Evolutionary conservation across 106 monocot species (phyloP).

Genomic region (Dioscorea alata): DNA sequence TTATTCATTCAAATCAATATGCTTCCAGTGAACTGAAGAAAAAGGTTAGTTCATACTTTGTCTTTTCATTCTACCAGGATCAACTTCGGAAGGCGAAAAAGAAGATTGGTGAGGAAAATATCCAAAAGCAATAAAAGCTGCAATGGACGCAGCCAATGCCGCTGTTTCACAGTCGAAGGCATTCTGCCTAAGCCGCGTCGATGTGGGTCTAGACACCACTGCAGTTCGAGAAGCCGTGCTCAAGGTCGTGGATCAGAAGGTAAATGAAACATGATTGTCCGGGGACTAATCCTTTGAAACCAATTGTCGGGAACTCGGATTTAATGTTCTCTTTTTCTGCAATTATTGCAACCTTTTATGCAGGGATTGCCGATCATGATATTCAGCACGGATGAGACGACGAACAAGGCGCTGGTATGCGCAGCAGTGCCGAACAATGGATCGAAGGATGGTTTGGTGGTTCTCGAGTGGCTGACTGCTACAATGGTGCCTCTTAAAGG

Average conservation of each 20-base stretch:
- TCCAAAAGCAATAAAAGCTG: conserved; percentile 65
- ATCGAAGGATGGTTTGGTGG: conserved; percentile 33
- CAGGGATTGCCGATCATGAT: conserved; percentile 79
- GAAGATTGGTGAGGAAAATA: conserved; percentile 69
- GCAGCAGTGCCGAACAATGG: conserved; percentile 62
- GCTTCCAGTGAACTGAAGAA: too few species aligned
- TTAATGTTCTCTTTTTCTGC: not conserved
- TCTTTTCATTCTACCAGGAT: conserved; percentile 34
- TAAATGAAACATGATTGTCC: conserved; percentile 1
- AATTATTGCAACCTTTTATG: not conserved
- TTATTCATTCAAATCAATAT: too few species aligned
- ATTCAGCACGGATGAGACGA: conserved; percentile 68
- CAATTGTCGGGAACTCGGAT: not conserved
- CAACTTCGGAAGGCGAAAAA: conserved; percentile 73
- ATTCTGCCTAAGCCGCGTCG: conserved; percentile 61
- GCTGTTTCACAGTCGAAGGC: conserved; percentile 73
- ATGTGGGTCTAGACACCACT: conserved; percentile 80
- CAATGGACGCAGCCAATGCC: conserved; percentile 48
- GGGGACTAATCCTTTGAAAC: not conserved
- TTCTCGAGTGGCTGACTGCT: conserved; percentile 67
- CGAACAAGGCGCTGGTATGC: conserved; percentile 73
- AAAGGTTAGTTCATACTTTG: not conserved
- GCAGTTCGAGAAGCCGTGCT: conserved; percentile 89
- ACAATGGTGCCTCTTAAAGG: conserved; percentile 80
- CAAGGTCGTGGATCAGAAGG: conserved; percentile 76